Evolutionary conservation across 495 filamentous ascomycete species (phyloP).

Genomic region (Cenococcum geophilum): DNA sequence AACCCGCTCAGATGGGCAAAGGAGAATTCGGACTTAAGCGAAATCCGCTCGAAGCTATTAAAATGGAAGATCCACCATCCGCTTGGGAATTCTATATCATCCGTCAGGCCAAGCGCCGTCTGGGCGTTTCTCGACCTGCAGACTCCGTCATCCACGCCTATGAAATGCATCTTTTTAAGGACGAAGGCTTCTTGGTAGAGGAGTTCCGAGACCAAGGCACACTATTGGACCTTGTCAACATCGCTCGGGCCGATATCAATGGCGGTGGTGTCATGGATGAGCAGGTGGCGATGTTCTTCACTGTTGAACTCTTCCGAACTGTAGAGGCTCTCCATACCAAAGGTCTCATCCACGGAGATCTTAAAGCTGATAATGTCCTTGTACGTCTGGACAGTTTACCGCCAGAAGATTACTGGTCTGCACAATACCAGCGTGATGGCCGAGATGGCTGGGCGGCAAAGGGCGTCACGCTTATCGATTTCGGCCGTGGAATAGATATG

Average conservation of each 20-base stretch:
- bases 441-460: constrained; percentile 70
- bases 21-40: constrained; percentile 44
- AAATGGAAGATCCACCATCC: constrained; percentile 83
- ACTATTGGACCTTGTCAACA: constrained; percentile 85
- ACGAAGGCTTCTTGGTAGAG: constrained; percentile 81
- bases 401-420: constrained; percentile 43
- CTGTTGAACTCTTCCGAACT: constrained; percentile 83
- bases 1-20: constrained; percentile 32
- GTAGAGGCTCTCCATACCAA: constrained; percentile 78
- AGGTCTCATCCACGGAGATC: constrained; percentile 80
- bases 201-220: constrained; percentile 88
- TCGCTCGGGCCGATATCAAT: constrained; percentile 60
- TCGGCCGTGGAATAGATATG: constrained; percentile 94
- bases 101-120: constrained; percentile 65
- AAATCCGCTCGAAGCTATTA: constrained; percentile 73
- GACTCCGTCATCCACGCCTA: constrained; percentile 74
- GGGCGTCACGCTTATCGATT: constrained; percentile 84
- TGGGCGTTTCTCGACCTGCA: constrained; percentile 60
- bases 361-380: constrained; percentile 93
- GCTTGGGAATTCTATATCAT: constrained; percentile 98
- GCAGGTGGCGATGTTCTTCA: constrained; percentile 85
- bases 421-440: constrained; percentile 65
- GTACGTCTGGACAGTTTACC: constrained; percentile 63
- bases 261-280: constrained; percentile 73
- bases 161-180: constrained; percentile 79